Conservation (phyloP, 1,284 basidiomycete genomes). For the Trametes versicolor region DNA sequence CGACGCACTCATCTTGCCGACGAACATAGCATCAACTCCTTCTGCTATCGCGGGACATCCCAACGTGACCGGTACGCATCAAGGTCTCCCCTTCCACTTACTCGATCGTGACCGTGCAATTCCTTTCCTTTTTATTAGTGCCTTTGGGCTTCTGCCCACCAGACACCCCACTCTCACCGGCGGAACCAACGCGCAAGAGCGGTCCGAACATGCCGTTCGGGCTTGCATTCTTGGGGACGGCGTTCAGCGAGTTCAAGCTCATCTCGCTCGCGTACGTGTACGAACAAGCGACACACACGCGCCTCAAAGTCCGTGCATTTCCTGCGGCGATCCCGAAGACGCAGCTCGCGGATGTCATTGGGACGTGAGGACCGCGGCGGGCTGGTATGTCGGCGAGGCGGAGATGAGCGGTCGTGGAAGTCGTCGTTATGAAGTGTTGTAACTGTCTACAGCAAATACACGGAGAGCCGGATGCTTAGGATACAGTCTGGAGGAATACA, state of each 20-base stretch:
- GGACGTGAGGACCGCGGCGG: constrained; percentile 7
- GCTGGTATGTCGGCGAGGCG: background rate
- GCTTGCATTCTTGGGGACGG: constrained; percentile 59
- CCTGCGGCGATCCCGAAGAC: constrained; percentile 58
- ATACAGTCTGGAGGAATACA: too few relatives aligned
- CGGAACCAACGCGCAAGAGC: constrained; percentile 45
- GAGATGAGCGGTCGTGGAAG: background rate
- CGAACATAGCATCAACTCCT: constrained; percentile 42
- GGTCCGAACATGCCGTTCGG: constrained; percentile 60
- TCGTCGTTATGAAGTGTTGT: background rate
- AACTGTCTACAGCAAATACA: too few relatives aligned
- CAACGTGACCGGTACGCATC: constrained; percentile 50
- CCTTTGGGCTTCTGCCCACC: constrained; percentile 55
- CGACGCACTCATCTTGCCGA: constrained; percentile 56
- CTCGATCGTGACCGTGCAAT: too few relatives aligned
- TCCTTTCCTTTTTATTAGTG: too few relatives aligned
- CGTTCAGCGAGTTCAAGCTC: constrained; percentile 59
- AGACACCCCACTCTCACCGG: constrained; percentile 42
- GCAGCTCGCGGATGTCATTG: constrained; percentile 54
- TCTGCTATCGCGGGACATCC: constrained; percentile 56
- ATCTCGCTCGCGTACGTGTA: constrained; percentile 61
- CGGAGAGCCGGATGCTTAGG: too few relatives aligned
- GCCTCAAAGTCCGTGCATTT: constrained; percentile 54
- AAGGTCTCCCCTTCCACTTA: too few relatives aligned
- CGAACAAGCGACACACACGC: constrained; percentile 61